Evolutionary conservation across 2,329 filamentous ascomycete genomes (phyloP), one percentile per base, ranked within the genome.

Genomic region (Rasamsonia emersonii): DNA sequence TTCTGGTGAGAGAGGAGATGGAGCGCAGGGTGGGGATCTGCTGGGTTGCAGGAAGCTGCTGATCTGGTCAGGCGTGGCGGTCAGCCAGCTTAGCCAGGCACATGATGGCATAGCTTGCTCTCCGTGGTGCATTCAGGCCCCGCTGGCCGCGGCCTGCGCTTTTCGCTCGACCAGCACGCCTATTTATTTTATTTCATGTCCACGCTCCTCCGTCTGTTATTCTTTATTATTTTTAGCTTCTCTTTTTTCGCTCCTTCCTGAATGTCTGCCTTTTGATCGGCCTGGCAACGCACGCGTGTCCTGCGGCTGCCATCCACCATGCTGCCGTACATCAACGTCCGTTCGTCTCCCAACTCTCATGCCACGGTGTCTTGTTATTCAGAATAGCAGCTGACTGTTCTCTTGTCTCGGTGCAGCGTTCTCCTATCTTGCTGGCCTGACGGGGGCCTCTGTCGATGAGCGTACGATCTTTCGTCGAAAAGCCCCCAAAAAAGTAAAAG

Each of bases 381-480:
- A 32, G 18, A 21, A 30, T 20, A 18, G 19, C 3, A 10, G 28
- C 21, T 23, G 35, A 16, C 23, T n/a, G n/a, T n/a, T 28, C 17
- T 24, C 27, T 32, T 18, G 27, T 21, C 32, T 29, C 24, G 23
- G 20, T 35, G 30, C 20, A 46, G 36, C 36, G 32, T 83, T 82
- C 47, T 60, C 67, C 36, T 75, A 76, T 57, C 64, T 71, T 34
- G 68, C 70, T 30, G 61, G 59, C 37, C 56, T 67, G 15, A 65
- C 78, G 18, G 79, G 78, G 24, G 73, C 77, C 29, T 78, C 77
- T 13, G 55, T 71, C 37, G 79, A 82, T 57, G 77, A 82, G 51
- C 56, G 76, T 79, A 62, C 30, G 51, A 45, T n/a, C n/a, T n/a
- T n/a, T n/a, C n/a, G n/a, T n/a, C n/a, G n/a, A n/a, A n/a, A n/a